Conservation (phyloP, 208 protist species). For the Acanthamoeba sp. region DNA sequence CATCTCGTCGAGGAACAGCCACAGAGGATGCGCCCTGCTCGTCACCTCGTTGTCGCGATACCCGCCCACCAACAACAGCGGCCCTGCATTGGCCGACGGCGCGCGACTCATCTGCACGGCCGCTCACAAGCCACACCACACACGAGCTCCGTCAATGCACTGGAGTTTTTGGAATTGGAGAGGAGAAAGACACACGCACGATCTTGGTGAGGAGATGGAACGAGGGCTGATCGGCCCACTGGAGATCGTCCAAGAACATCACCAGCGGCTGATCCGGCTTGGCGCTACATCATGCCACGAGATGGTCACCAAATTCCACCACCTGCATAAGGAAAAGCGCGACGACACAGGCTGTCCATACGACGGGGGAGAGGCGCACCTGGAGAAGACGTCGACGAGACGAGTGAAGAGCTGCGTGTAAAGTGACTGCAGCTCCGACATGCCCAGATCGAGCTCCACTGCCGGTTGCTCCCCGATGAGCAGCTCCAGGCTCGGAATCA, state of each 20-base stretch:
- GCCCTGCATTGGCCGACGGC: background rate
- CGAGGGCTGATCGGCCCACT: constrained; percentile 67
- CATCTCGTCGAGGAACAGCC: constrained; percentile 57
- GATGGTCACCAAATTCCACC: no score
- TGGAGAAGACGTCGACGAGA: constrained; percentile 41
- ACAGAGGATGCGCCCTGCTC: background rate
- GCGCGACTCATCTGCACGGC: background rate
- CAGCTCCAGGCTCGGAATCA: constrained; percentile 66
- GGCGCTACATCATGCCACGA: background rate
- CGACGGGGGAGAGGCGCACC: background rate
- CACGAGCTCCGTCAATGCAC: no score
- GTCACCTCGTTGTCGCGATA: constrained; percentile 65
- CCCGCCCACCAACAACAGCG: constrained; percentile 32
- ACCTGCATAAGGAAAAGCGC: no score
- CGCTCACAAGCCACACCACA: no score
- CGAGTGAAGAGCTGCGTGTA: constrained; percentile 54
- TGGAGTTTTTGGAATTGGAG: no score
- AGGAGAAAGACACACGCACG: background rate
- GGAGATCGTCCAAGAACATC: constrained; percentile 67
- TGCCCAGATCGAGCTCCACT: constrained; percentile 4
- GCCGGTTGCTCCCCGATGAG: constrained; percentile 55
- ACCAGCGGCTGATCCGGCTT: constrained; percentile 10
- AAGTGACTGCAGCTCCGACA: constrained; percentile 35
- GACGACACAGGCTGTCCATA: no score
- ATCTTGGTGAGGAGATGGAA: constrained; percentile 50